A percentile compares a stretch with the other conserved stretches of the same genome.
phyloP scores from a whole-genome alignment of 139 green algal genomes.

The Ettlia oleoabundans region DNA sequence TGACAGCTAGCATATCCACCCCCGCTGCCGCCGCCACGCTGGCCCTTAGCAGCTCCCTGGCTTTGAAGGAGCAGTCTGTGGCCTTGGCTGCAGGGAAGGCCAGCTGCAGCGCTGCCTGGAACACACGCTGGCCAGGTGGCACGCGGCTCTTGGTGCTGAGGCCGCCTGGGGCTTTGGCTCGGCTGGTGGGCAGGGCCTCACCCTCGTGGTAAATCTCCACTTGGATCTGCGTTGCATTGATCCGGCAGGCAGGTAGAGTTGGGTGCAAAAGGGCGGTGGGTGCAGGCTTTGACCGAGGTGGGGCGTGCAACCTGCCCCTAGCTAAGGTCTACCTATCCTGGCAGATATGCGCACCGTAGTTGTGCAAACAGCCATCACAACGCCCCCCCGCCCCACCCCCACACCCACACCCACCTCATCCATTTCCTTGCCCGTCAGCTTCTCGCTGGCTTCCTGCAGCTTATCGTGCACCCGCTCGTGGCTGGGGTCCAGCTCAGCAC shows the following conservation, averaged over 20 bases:
- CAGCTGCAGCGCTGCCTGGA: constrained; percentile 8
- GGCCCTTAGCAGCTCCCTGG: constrained; percentile 28
- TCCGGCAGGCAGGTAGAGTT: too few species aligned
- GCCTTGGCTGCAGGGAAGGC: constrained; percentile 23
- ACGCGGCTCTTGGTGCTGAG: background rate
- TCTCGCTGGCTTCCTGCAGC: constrained; percentile 35
- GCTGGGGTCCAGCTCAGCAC: constrained; percentile 16
- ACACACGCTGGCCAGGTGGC: constrained; percentile 1
- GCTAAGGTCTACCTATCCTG: too few species aligned
- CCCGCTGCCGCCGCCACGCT: constrained; percentile 14
- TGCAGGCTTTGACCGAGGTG: too few species aligned
- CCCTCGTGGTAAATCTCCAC: constrained; percentile 37
- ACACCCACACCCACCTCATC: constrained; percentile 7
- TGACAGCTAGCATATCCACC: background rate
- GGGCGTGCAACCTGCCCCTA: too few species aligned
- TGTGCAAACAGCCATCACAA: too few species aligned
- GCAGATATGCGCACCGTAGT: too few species aligned
- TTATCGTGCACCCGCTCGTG: constrained; percentile 1
- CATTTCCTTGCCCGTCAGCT: constrained; percentile 39
- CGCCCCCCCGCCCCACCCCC: background rate
- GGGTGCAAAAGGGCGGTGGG: too few species aligned
- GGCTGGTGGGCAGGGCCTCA: background rate
- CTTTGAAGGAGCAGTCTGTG: background rate
- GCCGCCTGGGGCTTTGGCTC: background rate
- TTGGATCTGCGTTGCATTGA: constrained; percentile 23